Conservation (phyloP, 345 rosid genomes). For the Hirschfeldia incana region DNA sequence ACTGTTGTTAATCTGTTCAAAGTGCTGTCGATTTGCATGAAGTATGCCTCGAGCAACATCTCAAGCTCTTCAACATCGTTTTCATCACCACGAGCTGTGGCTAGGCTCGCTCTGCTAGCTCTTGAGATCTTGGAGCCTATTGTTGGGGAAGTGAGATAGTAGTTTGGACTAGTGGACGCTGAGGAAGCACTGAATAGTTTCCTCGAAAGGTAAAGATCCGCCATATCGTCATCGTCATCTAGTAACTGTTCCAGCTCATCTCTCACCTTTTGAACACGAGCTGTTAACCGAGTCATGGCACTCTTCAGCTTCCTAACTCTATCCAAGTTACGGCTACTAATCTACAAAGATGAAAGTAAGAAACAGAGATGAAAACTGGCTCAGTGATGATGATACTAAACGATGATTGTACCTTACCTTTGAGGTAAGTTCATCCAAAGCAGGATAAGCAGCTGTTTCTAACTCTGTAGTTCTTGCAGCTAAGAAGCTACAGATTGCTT, state of each 20-base stretch:
- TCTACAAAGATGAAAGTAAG: slow-evolving; percentile 45
- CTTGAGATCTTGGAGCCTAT: slow-evolving; percentile 89
- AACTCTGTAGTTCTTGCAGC: slow-evolving; percentile 86
- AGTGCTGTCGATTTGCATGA: slow-evolving; percentile 91
- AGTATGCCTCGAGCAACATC: slow-evolving; percentile 98
- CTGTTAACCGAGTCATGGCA: slow-evolving; percentile 95
- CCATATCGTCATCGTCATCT: slow-evolving; percentile 99
- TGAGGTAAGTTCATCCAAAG: slow-evolving; percentile 92
- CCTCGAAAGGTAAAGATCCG: slow-evolving; percentile 91
- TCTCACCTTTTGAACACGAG: slow-evolving; percentile 91
- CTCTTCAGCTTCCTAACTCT: slow-evolving; percentile 96
- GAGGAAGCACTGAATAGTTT: slow-evolving; percentile 68
- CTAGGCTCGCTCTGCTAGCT: slow-evolving; percentile 79
- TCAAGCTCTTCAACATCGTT: slow-evolving; percentile 98
- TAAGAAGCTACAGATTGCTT: slow-evolving; percentile 90
- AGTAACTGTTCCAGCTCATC: slow-evolving; percentile 92
- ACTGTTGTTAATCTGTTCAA: slow-evolving; percentile 88
- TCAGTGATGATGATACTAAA: slow-evolving; percentile 8
- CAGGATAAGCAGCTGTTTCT: slow-evolving; percentile 93
- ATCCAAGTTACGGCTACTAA: slow-evolving; percentile 95
- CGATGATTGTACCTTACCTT: slow-evolving; percentile 42
- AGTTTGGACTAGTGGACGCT: slow-evolving; percentile 67
- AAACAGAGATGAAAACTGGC: not conserved
- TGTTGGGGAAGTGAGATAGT: slow-evolving; percentile 86
- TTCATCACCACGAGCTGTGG: slow-evolving; percentile 82